Evolutionary conservation across 2,329 filamentous ascomycete genomes (phyloP), one percentile per base, ranked within the genome.

Genomic region (Cercospora brassicicola): DNA sequence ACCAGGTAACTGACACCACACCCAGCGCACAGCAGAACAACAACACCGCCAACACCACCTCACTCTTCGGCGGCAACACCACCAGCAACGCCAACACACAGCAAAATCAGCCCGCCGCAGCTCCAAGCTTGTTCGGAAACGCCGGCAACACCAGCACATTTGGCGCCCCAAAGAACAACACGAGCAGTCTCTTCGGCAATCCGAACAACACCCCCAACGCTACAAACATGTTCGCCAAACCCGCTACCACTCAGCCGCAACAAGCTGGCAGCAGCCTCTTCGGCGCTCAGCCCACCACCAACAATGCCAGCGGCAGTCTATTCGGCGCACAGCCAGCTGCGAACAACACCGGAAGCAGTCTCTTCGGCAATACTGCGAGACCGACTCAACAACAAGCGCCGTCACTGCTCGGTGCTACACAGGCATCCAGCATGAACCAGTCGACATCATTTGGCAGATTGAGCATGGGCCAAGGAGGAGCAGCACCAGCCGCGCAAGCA

Each of bases 401-500:
- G n/a, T 73, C 73, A 6, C 72, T 74, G 2, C 66, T 76, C 23
- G 70, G 71, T 33, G 72, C 74, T 28, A 69, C 74, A 26, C 72
- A 74, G 55, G 71, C 74, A 62, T 59, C 67, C 11, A 62, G 45
- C 30, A 39, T 71, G 18, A 69, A 69, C 53, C 72, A 74, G 55
- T 69, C 71, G 28, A 65, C 75, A 9, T 75, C 76, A 18, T 76
- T 80, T 64, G 74, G 73, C 30, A 73, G 74, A 39, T 74, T 80
- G 10, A 76, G 73, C 53, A 82, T 87, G 78, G 85, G 85, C 65
- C 85, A 86, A 72, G 79, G 82, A 69, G 39, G 82, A 84, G 61
- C 84, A 86, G 18, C 69, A 55, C 53, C 66, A 71, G 85, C 59
- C 26, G 45, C 59, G 23, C 67, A 68, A 55, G 67, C 67, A 8